A percentile compares a stretch with the other conserved stretches of the same genome.
Conservation (phyloP, 352 stramenopile species). For the Thraustochytrium sp. region DNA sequence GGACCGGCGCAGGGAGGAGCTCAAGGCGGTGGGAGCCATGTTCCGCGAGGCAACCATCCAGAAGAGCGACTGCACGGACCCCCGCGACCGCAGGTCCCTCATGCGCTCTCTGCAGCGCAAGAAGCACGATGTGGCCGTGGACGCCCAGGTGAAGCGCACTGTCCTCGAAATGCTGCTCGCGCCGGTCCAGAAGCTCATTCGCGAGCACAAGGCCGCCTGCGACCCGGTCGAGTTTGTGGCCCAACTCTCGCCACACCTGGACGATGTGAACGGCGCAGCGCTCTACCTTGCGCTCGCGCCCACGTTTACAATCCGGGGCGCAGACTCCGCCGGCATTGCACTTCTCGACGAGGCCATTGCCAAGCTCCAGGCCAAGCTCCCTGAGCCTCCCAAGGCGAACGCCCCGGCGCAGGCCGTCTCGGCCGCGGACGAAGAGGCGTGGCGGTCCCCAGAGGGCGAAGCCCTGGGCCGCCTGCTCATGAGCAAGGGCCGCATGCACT, state of each 20-base stretch:
- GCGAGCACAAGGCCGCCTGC: neutral
- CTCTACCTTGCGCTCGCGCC: neutral
- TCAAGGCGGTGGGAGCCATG: too few relatives aligned
- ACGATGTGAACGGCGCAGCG: neutral
- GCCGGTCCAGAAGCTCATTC: neutral
- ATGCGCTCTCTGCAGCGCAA: too few relatives aligned
- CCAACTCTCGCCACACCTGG: neutral
- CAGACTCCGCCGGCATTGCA: neutral
- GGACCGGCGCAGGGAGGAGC: too few relatives aligned
- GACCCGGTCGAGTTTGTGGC: neutral
- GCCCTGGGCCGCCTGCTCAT: neutral
- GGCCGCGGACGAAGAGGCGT: too few relatives aligned
- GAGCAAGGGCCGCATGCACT: neutral
- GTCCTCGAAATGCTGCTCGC: neutral
- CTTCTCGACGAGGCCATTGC: neutral
- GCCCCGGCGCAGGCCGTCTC: too few relatives aligned
- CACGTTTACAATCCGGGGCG: neutral
- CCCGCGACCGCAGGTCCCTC: too few relatives aligned
- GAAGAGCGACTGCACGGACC: too few relatives aligned
- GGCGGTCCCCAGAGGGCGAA: too few relatives aligned
- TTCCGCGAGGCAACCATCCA: too few relatives aligned
- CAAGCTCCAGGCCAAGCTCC: neutral
- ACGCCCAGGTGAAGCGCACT: neutral
- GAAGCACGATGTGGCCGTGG: neutral
- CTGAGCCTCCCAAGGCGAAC: too few relatives aligned